These are phyloP conservation scores for Aphanomyces stellatus DNA, from an alignment of 352 stramenopile genomes.

Conservation along the genomic window DNA sequence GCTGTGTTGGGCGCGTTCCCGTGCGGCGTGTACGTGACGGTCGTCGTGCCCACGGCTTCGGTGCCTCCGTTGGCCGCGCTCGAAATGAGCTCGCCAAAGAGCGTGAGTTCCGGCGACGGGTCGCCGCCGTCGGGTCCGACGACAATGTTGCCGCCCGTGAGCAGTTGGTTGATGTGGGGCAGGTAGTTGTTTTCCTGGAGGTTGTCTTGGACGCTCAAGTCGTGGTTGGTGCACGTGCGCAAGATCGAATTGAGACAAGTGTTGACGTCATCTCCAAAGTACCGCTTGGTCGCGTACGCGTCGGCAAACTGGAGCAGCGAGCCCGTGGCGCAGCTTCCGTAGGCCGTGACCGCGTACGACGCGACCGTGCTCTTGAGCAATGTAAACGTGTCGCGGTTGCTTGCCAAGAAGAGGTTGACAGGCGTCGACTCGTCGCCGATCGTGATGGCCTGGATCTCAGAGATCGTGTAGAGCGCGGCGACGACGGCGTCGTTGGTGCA, in stretches of 20 bases:
- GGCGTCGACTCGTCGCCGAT: slow-evolving; percentile 4
- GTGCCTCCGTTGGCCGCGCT: background rate
- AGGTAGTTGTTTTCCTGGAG: background rate
- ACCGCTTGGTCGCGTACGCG: background rate
- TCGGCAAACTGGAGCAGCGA: slow-evolving; percentile 5
- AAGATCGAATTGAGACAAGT: slow-evolving; percentile 5
- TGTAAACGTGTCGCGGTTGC: slow-evolving; percentile 18
- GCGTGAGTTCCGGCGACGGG: background rate
- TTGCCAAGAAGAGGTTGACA: slow-evolving; percentile 12
- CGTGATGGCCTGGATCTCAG: background rate
- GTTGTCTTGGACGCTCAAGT: background rate
- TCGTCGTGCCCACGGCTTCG: background rate
- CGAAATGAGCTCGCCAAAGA: background rate
- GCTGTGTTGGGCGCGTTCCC: background rate
- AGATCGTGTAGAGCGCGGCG: slow-evolving; percentile 16
- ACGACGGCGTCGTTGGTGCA: slow-evolving; percentile 1
- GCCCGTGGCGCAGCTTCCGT: slow-evolving; percentile 8
- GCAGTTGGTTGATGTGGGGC: background rate
- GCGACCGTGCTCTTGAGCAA: slow-evolving; percentile 5
- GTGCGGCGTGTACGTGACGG: background rate
- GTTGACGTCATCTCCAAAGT: background rate
- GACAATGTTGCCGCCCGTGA: background rate
- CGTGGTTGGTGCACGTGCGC: background rate
- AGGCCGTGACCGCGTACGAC: slow-evolving; percentile 2
- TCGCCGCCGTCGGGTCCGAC: background rate